Evolutionary conservation across 78 protist genomes (phyloP).

Genomic region (Dictyostelium intermedium): DNA sequence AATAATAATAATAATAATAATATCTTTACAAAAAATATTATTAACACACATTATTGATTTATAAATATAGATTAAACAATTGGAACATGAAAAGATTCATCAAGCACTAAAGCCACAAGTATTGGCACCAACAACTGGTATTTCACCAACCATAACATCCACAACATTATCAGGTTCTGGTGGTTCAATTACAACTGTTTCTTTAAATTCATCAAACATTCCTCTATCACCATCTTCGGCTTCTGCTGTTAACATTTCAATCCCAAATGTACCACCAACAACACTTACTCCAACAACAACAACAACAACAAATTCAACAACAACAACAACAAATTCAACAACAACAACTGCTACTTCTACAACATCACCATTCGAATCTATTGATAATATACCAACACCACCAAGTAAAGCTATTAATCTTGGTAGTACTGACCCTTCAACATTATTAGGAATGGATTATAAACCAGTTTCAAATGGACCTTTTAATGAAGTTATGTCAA

Average conservation of each 20-base stretch:
- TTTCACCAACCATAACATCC: not conserved
- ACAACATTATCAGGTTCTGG: not conserved
- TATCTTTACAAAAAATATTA: not conserved
- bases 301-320: not conserved
- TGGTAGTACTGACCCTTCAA: constrained; percentile 17
- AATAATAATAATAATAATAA: not conserved
- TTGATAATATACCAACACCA: constrained; percentile 31
- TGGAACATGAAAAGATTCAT: constrained; percentile 37
- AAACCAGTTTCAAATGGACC: not conserved
- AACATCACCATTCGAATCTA: not conserved
- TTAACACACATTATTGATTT: too few relatives aligned
- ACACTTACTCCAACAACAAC: constrained; percentile 7
- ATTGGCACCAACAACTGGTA: not conserved
- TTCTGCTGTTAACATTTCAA: not conserved
- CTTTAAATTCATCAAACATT: not conserved
- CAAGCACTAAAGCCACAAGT: constrained; percentile 56
- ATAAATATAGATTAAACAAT: constrained; percentile 11
- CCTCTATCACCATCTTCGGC: not conserved
- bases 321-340: not conserved
- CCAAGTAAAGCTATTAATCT: constrained; percentile 19
- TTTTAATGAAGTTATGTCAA: constrained; percentile 48
- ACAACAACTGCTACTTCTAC: not conserved
- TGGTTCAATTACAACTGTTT: not conserved
- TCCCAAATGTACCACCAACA: not conserved
- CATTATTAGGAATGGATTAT: constrained; percentile 17